Percentiles rank a stretch among this genome's conserved stretches.
phyloP scores from a whole-genome alignment of 805 yeast genomes.

The Saccharomycopsis schoenii region DNA sequence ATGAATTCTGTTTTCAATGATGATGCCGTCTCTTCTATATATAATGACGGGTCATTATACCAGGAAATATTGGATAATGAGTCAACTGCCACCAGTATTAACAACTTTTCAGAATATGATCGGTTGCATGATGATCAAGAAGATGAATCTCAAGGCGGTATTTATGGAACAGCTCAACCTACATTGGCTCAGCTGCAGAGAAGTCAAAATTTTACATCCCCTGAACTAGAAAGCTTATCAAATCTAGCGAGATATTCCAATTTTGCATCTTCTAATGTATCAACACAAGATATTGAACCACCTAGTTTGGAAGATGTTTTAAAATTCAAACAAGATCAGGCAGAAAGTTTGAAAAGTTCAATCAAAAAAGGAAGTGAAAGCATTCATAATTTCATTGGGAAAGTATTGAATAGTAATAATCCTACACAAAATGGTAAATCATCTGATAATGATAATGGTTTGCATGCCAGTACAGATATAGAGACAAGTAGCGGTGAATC shows the following conservation, averaged over 20 bases:
- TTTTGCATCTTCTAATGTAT: slow-evolving; percentile 1
- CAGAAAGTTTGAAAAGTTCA: slow-evolving; percentile 29
- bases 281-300: slow-evolving; percentile 26
- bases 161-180: slow-evolving; percentile 7
- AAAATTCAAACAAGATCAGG: slow-evolving; percentile 25
- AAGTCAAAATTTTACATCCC: neutral
- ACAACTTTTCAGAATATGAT: slow-evolving; percentile 12
- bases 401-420: slow-evolving; percentile 21
- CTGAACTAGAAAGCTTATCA: slow-evolving; percentile 6
- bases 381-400: slow-evolving; percentile 29
- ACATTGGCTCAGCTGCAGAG: neutral
- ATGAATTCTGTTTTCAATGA: slow-evolving; percentile 89
- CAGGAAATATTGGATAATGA: slow-evolving; percentile 22
- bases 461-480: slow-evolving; percentile 2
- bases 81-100: slow-evolving; percentile 11
- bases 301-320: slow-evolving; percentile 31
- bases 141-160: neutral
- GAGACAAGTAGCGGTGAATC: slow-evolving; percentile 7
- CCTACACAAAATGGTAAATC: neutral
- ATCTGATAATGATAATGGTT: neutral
- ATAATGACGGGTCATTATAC: slow-evolving; percentile 23
- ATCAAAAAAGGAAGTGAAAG: slow-evolving; percentile 36
- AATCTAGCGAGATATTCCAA: slow-evolving; percentile 2
- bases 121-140: slow-evolving; percentile 2
- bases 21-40: slow-evolving; percentile 28